phyloP scores from a whole-genome alignment of 2,329 filamentous ascomycete genomes.

The Botryosphaeria agaves region DNA sequence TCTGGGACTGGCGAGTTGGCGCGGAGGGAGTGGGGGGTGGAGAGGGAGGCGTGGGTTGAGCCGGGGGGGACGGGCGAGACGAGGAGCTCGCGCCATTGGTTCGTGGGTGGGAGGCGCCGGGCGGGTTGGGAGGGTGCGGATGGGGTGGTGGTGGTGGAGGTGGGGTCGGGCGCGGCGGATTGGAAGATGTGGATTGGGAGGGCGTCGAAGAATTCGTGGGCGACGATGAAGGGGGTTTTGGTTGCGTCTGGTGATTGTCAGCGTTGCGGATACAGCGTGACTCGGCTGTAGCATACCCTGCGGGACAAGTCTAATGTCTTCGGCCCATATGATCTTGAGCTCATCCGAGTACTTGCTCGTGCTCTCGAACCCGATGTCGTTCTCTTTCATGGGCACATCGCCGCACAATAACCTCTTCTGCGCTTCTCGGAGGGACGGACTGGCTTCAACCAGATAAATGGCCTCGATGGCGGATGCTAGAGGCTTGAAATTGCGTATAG shows the following conservation, averaged over 20 bases:
- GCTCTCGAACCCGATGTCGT: conserved; percentile 55
- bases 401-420: conserved; percentile 76
- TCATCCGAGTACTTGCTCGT: conserved; percentile 56
- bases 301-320: conserved; percentile 72
- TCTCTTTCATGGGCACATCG: conserved; percentile 48
- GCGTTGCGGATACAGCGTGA: conserved; percentile 5
- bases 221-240: conserved; percentile 80
- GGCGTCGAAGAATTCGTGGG: conserved; percentile 97
- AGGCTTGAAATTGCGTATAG: conserved; percentile 64
- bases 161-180: conserved; percentile 35
- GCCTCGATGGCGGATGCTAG: conserved; percentile 63
- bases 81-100: conserved; percentile 26
- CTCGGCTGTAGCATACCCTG: conserved; percentile 31
- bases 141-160: conserved; percentile 27
- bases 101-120: too few species aligned
- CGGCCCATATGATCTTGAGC: conserved; percentile 69
- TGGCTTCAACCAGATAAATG: conserved; percentile 95
- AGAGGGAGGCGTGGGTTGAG: conserved; percentile 51
- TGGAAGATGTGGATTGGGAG: conserved; percentile 94
- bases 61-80: conserved; percentile 20
- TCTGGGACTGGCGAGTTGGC: conserved; percentile 43
- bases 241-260: conserved; percentile 33
- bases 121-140: conserved; percentile 10
- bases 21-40: conserved; percentile 32
- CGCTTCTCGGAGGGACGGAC: conserved; percentile 53